These are phyloP conservation scores for Pseudogymnoascus sp. DNA, from an alignment of 2,329 filamentous ascomycete species.

Conservation along the genomic window DNA sequence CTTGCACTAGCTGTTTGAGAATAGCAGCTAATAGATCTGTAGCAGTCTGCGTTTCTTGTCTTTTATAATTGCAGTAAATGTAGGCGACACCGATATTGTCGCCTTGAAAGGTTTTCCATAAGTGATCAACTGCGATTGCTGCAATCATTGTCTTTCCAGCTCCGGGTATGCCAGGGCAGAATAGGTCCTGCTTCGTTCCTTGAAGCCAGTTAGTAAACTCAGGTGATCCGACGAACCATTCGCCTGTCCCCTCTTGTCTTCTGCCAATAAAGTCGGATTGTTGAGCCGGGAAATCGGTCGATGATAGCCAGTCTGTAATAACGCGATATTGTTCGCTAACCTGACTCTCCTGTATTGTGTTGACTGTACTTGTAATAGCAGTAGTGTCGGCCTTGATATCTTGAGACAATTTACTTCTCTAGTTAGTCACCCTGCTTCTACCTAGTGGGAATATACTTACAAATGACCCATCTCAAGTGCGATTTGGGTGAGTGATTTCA, in stretches of 20 bases:
- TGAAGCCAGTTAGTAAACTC: slow-evolving; percentile 12
- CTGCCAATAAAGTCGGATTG: slow-evolving; percentile 33
- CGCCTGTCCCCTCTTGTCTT: slow-evolving; percentile 27
- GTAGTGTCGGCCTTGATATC: not conserved
- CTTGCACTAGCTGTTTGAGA: slow-evolving; percentile 24
- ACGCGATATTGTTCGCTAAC: not conserved
- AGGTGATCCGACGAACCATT: slow-evolving; percentile 14
- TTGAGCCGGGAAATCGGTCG: slow-evolving; percentile 30
- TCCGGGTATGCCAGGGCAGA: slow-evolving; percentile 13
- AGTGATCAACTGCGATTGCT: not conserved
- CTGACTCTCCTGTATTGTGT: not conserved
- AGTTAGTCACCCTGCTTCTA: not conserved
- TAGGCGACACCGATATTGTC: slow-evolving; percentile 26
- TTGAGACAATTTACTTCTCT: not conserved
- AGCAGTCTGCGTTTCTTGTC: slow-evolving; percentile 22
- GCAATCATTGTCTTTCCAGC: not conserved
- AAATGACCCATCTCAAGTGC: not conserved
- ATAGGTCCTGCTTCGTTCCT: slow-evolving; percentile 2
- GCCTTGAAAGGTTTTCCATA: not conserved
- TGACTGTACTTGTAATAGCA: not conserved
- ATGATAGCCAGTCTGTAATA: slow-evolving; percentile 32
- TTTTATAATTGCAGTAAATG: slow-evolving; percentile 31
- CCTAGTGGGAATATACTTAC: not conserved
- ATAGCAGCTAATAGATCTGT: slow-evolving; percentile 19
- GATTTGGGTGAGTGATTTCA: not conserved